Base-by-base conservation (phyloP, 202 grass and related monocot species). In the Saccharum hybrid region DNA sequence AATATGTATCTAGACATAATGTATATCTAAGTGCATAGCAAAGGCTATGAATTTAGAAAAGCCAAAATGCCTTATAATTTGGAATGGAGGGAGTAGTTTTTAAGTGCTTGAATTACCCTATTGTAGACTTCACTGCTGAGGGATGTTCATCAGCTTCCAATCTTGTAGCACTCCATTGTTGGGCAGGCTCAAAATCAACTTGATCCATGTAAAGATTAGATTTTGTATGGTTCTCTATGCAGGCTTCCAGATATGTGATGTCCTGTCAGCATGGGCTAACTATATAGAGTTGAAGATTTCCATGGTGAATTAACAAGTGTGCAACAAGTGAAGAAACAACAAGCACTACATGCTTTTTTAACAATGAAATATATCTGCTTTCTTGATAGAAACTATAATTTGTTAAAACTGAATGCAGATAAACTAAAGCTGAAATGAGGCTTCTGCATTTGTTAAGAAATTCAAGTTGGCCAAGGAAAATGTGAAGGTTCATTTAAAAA, bases 171-270 rank as follows among this genome's bases (percentile, higher is more conserved):
- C 63, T 90, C 96, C 96, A 99, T 66, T 99, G 93, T 60, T 82
- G 89, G 64, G 93, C 68, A 81, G 91, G 96, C 88, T 99, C 93
- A 82, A 99, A 99, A 70, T 99, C 96, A 74, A 99, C 91, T 96
- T 99, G 96, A 89, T 99, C 96, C 93, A 99, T 96, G 79, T 96
- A 99, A 91, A 94, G 91, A 60, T 94, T 96, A 77, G 93, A 96
- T 76, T 96, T 96, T 73, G 93, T 99, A 89, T 99, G 96, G 48
- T 99, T 99, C 83, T 99, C 96, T 86, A 99, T 99, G 88, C 96
- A 99, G 69, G 93, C 96, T 92, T 99, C 96, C 81, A 99, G 84
- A 88, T 92, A 92, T 68, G 96, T 99, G 73, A 78, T 86, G 30
- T 99, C 93, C 96, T 99, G 88, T 87, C 69, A 90, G 82, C 59